Percentiles rank a stretch among this genome's conserved stretches.
Evolutionary conservation across 345 rosid genomes (phyloP).

Genomic region (Xanthoceras sorbifolium): DNA sequence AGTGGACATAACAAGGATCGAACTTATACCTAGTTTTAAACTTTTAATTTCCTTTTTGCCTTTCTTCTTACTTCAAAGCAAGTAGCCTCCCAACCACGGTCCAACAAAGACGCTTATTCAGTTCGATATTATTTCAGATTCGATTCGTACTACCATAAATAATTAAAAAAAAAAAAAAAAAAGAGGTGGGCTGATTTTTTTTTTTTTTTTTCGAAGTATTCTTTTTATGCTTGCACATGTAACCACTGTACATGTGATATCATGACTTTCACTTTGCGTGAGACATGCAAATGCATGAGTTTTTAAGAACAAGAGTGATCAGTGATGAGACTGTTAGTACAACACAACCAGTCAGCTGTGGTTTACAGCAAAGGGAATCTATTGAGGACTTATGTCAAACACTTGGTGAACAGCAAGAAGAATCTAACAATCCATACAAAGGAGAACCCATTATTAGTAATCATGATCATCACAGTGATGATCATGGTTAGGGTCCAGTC

Average conservation of each 20-base stretch:
- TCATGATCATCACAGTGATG: too few species aligned
- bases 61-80: background rate
- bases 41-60: background rate
- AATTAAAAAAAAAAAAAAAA: too few species aligned
- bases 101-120: too few species aligned
- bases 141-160: too few species aligned
- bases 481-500: too few species aligned
- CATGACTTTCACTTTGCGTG: constrained; percentile 8
- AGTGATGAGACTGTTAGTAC: background rate
- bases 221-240: background rate
- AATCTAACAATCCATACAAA: too few species aligned
- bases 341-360: too few species aligned
- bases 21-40: background rate
- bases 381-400: too few species aligned
- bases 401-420: too few species aligned
- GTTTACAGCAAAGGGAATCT: too few species aligned
- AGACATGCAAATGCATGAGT: background rate
- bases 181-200: background rate
- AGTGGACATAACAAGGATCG: background rate
- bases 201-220: background rate
- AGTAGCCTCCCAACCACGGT: background rate
- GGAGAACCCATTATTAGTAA: too few species aligned
- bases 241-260: constrained; percentile 9
- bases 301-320: background rate
- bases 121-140: too few species aligned